Conservation (phyloP, 2,329 filamentous ascomycete species). For the Aspergillus sp. region DNA sequence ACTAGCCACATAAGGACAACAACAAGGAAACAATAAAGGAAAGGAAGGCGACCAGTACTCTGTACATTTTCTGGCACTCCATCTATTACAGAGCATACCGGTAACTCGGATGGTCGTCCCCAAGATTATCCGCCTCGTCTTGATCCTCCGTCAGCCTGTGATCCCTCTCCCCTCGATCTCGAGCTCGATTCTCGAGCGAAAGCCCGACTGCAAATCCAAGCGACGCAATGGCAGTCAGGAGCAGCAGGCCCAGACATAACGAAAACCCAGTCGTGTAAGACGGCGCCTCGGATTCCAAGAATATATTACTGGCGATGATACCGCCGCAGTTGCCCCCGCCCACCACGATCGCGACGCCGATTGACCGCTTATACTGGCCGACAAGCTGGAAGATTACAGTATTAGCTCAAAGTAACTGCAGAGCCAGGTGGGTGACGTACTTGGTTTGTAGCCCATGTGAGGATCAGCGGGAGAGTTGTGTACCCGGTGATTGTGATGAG, state of each 20-base stretch:
- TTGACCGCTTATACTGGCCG: slow-evolving; percentile 56
- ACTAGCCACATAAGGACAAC: too few species aligned
- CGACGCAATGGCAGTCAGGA: slow-evolving; percentile 34
- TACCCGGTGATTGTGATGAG: slow-evolving; percentile 56
- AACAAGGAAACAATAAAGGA: too few species aligned
- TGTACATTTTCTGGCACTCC: too few species aligned
- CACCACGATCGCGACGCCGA: slow-evolving; percentile 55
- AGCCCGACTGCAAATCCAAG: slow-evolving; percentile 32
- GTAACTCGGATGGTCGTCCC: slow-evolving; percentile 42
- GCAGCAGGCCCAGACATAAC: slow-evolving; percentile 32
- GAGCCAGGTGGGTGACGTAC: background rate
- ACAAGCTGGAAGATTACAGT: background rate
- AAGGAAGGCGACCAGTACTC: too few species aligned
- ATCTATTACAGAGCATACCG: slow-evolving; percentile 26
- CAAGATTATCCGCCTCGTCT: slow-evolving; percentile 39
- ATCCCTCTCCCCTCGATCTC: slow-evolving; percentile 36
- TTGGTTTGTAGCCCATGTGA: slow-evolving; percentile 47
- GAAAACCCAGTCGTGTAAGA: slow-evolving; percentile 28
- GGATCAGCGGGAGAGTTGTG: slow-evolving; percentile 54
- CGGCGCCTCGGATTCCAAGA: slow-evolving; percentile 29
- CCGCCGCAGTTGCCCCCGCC: slow-evolving; percentile 37
- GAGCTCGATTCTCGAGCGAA: slow-evolving; percentile 37
- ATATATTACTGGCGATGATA: slow-evolving; percentile 37
- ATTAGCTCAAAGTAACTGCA: background rate
- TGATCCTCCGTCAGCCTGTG: slow-evolving; percentile 32